Evolutionary conservation across 2,329 filamentous ascomycete genomes (phyloP).

Genomic region (Ophiocordyceps camponoti-saundersi): DNA sequence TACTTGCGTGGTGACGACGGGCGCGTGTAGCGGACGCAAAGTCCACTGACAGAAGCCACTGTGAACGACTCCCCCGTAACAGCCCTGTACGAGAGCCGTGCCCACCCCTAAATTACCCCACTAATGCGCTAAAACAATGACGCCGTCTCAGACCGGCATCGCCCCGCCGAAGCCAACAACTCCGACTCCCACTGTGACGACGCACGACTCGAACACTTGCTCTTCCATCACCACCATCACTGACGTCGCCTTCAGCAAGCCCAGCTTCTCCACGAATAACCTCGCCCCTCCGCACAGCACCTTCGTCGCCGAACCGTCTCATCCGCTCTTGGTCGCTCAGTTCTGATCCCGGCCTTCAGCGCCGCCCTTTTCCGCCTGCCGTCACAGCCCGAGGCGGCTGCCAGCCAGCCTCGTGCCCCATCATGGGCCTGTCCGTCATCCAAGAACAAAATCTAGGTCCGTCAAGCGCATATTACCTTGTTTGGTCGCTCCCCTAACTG

Average conservation of each 20-base stretch:
- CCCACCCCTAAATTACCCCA: too few relatives aligned
- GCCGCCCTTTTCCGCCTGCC: neutral
- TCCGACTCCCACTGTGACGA: neutral
- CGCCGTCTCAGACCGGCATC: neutral
- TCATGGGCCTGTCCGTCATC: slow-evolving; percentile 72
- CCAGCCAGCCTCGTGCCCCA: slow-evolving; percentile 20
- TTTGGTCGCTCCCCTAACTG: neutral
- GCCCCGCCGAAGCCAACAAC: neutral
- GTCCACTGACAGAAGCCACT: neutral
- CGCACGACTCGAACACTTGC: neutral
- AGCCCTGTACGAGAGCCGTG: neutral
- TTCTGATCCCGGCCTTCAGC: neutral
- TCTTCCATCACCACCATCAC: neutral
- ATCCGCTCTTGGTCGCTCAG: neutral
- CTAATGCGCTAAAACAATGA: neutral
- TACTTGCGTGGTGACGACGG: slow-evolving; percentile 39
- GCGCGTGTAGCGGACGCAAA: neutral
- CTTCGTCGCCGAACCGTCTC: neutral
- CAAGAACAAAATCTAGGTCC: slow-evolving; percentile 52
- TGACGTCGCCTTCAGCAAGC: neutral
- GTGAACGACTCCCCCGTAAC: neutral
- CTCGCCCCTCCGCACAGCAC: neutral
- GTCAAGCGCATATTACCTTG: too few relatives aligned
- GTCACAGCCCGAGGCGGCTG: slow-evolving; percentile 2
- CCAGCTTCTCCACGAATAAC: neutral